phyloP scores from a whole-genome alignment of 1,284 basidiomycete species.

The Cystobasidium pallidum region DNA sequence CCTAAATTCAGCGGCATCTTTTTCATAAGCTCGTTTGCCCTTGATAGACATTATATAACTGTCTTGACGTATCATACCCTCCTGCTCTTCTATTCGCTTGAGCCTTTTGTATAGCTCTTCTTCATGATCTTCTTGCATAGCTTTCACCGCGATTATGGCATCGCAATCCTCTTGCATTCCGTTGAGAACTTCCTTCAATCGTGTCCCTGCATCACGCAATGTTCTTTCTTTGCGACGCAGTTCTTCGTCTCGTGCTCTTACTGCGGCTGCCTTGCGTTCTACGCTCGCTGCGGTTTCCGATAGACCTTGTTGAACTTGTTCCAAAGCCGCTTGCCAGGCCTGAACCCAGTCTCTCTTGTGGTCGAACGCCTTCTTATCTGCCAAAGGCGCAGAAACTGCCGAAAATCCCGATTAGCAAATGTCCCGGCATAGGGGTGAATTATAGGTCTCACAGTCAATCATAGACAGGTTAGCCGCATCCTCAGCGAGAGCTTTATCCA shows the following conservation, averaged over 20 bases:
- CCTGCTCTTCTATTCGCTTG: slow-evolving; percentile 4
- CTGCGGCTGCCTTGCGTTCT: background rate
- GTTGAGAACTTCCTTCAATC: background rate
- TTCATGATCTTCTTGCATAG: slow-evolving; percentile 35
- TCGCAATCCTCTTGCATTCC: slow-evolving; percentile 10
- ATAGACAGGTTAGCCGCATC: background rate
- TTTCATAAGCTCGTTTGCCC: background rate
- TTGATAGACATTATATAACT: slow-evolving; percentile 4
- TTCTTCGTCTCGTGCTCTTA: background rate
- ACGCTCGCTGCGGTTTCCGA: background rate
- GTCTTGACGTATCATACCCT: slow-evolving; percentile 9
- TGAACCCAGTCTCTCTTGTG: slow-evolving; percentile 19
- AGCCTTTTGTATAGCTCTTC: slow-evolving; percentile 35
- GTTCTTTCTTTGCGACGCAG: background rate
- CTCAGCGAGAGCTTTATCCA: background rate
- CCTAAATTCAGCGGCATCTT: background rate
- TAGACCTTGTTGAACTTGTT: background rate
- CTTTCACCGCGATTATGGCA: background rate
- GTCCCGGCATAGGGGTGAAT: background rate
- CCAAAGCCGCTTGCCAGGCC: slow-evolving; percentile 9
- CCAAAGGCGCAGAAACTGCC: slow-evolving; percentile 6
- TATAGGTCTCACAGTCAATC: background rate
- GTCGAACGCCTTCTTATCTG: slow-evolving; percentile 1
- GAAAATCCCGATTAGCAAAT: background rate
- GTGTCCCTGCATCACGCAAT: background rate